Conservation (phyloP, 1,284 basidiomycete species). For the Erythrobasidium hasegawianum region DNA sequence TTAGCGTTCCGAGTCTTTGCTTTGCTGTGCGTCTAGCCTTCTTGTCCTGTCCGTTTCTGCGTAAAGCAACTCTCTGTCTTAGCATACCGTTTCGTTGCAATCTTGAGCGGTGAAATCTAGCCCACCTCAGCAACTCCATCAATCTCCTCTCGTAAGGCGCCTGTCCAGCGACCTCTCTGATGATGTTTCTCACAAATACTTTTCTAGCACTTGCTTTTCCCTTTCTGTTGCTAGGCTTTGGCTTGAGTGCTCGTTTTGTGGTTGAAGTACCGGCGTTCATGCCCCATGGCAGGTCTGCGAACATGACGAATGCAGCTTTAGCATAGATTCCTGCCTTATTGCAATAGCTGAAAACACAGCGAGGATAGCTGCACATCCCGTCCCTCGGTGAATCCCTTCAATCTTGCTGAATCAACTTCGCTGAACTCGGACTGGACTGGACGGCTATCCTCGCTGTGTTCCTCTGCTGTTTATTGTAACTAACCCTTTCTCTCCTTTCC, state of each 20-base stretch:
- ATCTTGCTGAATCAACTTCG: not conserved
- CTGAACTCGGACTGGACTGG: slow-evolving; percentile 1
- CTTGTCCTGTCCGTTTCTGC: slow-evolving; percentile 67
- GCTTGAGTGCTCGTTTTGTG: slow-evolving; percentile 72
- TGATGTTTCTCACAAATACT: slow-evolving; percentile 82
- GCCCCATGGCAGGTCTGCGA: slow-evolving; percentile 79
- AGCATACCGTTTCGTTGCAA: no score
- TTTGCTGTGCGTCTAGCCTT: slow-evolving; percentile 97
- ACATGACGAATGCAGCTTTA: not conserved
- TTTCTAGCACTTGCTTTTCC: slow-evolving; percentile 76
- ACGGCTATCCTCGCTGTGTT: not conserved
- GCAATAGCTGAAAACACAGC: not conserved
- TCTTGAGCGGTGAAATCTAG: not conserved
- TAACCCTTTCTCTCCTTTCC: slow-evolving; percentile 18
- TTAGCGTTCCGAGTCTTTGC: slow-evolving; percentile 84
- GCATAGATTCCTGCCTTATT: not conserved
- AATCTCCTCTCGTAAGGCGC: slow-evolving; percentile 98
- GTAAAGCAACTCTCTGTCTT: no score
- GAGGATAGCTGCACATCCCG: not conserved
- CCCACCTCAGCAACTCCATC: slow-evolving; percentile 68
- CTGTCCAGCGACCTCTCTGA: slow-evolving; percentile 89
- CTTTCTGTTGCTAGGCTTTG: slow-evolving; percentile 87
- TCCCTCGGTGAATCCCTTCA: not conserved
- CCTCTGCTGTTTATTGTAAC: not conserved
- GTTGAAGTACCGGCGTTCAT: slow-evolving; percentile 91